Base-by-base conservation (phyloP, 805 yeast genomes). In the Barnettozyma vustinii region DNA sequence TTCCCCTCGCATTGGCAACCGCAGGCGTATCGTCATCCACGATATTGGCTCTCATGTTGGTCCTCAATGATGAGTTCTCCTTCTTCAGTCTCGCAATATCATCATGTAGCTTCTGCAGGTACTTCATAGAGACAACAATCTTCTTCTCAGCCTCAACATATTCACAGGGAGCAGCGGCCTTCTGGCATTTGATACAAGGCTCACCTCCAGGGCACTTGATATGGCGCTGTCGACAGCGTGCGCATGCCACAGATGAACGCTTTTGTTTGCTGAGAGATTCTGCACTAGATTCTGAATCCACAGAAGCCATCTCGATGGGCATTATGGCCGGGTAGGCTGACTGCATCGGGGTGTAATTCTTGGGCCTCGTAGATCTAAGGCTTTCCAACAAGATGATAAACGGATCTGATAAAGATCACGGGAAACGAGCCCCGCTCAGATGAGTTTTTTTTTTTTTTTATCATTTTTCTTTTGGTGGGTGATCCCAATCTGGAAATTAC, bases 141-240 rank as follows among this genome's bases (percentile, higher is more conserved):
- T 85, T 84, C 67, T 79, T 82, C 45, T 83, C 86, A 9, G 83
- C 87, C 59, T 82, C 88, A 18, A 78, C 74, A 55, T 84, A 86
- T 56, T 83, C 89, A 67, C 94, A 86, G 20, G 72, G 71, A 4
- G 80, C 68, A 44, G 72, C 74, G 15, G 84, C 78, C 44, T 72
- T 61, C 13, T 64, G 65, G 60, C 94, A 86, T 57, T 81, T 81
- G 45, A 69, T 64, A 61, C 94, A 86, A 0, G 90, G 89, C 43
- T 81, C 77, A 1, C 87, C 88, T 2, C 90, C 90, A 13, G 88
- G 88, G 59, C 94, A 86, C 53, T 84, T 77, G 40, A 83, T 79
- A 64, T 86, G 94, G 46, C 89, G 72, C 43, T 79, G 75, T 30
- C 92, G 71, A 60, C 94, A 86, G 41, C 87, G 67, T 2, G 77